Percentiles rank a stretch among this genome's conserved stretches.
These are phyloP conservation scores for Cerioporus squamosus DNA, from an alignment of 1,284 basidiomycete species.

Conservation along the genomic window DNA sequence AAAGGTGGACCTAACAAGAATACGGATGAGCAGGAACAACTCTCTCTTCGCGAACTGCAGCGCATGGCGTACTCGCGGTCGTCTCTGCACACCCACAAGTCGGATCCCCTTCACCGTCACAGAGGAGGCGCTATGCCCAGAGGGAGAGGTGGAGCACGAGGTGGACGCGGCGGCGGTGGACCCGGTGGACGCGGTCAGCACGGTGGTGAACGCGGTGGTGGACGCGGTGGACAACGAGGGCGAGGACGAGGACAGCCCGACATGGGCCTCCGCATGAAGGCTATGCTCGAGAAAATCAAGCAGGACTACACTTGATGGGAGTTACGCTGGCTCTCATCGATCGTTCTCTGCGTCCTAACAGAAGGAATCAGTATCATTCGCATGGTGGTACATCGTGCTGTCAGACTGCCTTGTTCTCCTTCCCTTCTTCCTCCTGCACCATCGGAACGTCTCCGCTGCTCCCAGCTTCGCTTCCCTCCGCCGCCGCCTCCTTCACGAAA, in stretches of 20 bases:
- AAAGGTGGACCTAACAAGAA: background rate
- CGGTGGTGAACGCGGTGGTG: constrained; percentile 21
- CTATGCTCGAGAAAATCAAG: constrained; percentile 79
- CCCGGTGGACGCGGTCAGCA: constrained; percentile 20
- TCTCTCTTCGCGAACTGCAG: constrained; percentile 56
- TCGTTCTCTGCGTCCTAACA: background rate
- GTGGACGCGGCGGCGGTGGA: constrained; percentile 18
- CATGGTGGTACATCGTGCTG: background rate
- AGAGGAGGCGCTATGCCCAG: constrained; percentile 14
- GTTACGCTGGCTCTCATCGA: background rate
- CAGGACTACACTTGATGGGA: constrained; percentile 48
- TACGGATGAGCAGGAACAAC: constrained; percentile 13
- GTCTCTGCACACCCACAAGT: constrained; percentile 60
- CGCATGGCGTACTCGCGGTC: constrained; percentile 63
- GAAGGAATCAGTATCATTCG: background rate
- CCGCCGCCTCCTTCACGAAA: constrained; percentile 58
- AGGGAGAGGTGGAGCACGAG: constrained; percentile 19
- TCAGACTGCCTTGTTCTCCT: constrained; percentile 54
- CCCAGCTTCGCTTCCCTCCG: constrained; percentile 27
- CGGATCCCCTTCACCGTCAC: constrained; percentile 45
- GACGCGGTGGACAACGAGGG: constrained; percentile 17
- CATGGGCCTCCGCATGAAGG: constrained; percentile 80
- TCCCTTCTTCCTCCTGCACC: constrained; percentile 56
- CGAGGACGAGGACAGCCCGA: constrained; percentile 61
- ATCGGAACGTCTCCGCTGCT: constrained; percentile 26